Evolutionary conservation across 805 yeast genomes (phyloP), one percentile per base, ranked within the genome.

Genomic region (Yarrowia alimentaria): DNA sequence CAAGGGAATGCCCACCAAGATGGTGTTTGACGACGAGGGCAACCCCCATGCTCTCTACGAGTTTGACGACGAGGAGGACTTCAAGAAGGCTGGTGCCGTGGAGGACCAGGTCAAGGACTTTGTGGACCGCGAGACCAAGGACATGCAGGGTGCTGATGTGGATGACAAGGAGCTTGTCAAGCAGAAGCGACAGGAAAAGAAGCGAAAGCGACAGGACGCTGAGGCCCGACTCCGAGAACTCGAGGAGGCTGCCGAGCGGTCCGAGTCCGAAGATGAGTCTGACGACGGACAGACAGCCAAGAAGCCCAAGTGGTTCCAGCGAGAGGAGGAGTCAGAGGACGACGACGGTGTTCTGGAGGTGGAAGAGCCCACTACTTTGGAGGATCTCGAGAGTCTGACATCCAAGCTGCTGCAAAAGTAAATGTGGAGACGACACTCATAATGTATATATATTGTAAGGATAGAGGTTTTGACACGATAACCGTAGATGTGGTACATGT

Each of bases 1-100:
- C 11, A 77, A 76, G 55, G 86, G 87, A 1, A 77, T 79, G 53
- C 83, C 96, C 13, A 79, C 84, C 16, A 93, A 89, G 64, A 65
- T 91, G 58, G 74, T 78, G 51, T 93, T 91, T 62, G 99, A 93
- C 63, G 99, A 93, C 56, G 97, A 91, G 3, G 99, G 99, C 20
- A 75, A 73, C 5, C 83, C 98, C 0, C 98, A 91, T 66, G 85
- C 95, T 8, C 72, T 91, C 5, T 93, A 93, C 62, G 98, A 91
- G 68, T 73, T 93, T 54, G 89, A 87, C 63, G 86, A 84, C 58
- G 97, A 88, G 67, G 93, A 81, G 31, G 95, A 85, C 54, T 93
- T 93, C 76, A 76, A 67, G 56, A 79, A 77, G 55, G 73, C 71
- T 26, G 90, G 86, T 32, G 85, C 79, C 59, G 89, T 90, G 1